Evolutionary conservation across 208 protist species (phyloP).

Genomic region (Leishmania gerbilli): DNA sequence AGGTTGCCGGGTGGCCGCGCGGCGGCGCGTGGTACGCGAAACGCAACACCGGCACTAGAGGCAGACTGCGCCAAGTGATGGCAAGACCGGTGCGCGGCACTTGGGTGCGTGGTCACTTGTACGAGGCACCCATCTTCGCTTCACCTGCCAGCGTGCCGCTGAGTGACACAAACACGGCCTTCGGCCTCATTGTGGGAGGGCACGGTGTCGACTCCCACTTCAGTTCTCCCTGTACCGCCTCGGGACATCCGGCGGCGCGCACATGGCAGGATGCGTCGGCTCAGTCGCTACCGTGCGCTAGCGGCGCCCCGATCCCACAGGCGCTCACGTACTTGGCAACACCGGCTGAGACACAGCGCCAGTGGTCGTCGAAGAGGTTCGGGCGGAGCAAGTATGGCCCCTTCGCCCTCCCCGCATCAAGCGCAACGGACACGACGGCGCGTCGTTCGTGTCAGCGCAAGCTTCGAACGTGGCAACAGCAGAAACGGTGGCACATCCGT

Average conservation of each 20-base stretch:
- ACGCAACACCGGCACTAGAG: background rate
- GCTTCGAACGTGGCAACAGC: conserved; percentile 29
- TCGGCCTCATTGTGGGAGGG: background rate
- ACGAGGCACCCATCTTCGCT: background rate
- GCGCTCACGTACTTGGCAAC: conserved; percentile 16
- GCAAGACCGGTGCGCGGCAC: background rate
- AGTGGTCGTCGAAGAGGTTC: conserved; percentile 6
- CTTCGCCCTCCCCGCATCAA: background rate
- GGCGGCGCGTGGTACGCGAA: background rate
- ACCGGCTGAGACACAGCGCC: conserved; percentile 17
- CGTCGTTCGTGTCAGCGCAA: background rate
- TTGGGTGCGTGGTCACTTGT: conserved; percentile 1
- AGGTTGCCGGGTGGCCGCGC: background rate
- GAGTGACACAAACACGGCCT: background rate
- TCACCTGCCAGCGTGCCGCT: background rate
- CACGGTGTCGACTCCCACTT: background rate
- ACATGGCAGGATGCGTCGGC: background rate
- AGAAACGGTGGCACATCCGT: conserved; percentile 8
- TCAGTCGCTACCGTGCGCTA: background rate
- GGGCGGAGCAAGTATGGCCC: background rate
- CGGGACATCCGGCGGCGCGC: background rate
- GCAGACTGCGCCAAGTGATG: conserved; percentile 4
- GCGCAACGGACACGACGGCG: background rate
- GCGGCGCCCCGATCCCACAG: background rate
- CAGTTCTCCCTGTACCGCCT: background rate